A percentile compares a stretch with the other conserved stretches of the same genome.
Evolutionary conservation across 108 stramenopile species (phyloP).

Genomic region (Nannochloropsis gaditana): DNA sequence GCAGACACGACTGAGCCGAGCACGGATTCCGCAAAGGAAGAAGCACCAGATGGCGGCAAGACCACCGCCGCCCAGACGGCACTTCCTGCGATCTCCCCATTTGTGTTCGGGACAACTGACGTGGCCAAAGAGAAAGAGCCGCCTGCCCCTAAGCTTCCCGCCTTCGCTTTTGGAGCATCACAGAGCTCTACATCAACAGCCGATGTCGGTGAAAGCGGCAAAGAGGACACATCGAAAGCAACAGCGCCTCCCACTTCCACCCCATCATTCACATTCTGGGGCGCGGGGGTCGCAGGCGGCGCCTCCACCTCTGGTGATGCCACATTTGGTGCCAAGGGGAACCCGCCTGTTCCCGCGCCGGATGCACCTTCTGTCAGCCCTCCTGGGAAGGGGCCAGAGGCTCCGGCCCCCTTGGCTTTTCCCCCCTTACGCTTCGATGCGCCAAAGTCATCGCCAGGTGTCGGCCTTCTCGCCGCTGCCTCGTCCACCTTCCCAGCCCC

Average conservation of each 20-base stretch:
- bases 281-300: not conserved
- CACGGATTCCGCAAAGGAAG: not conserved
- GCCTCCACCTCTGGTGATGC: not conserved
- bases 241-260: not conserved
- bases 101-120: not conserved
- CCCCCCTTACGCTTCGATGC: not conserved
- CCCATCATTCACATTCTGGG: not conserved
- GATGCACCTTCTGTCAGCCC: not conserved
- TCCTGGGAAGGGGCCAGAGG: not conserved
- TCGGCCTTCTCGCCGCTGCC: not conserved
- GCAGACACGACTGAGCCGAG: not conserved
- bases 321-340: not conserved
- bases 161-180: not conserved
- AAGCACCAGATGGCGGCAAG: not conserved
- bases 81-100: not conserved
- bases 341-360: not conserved
- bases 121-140: not conserved
- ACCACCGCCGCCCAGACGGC: not conserved
- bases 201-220: not conserved
- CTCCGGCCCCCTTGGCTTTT: not conserved
- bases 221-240: not conserved
- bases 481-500: not conserved
- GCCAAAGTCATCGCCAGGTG: not conserved
- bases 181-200: not conserved
- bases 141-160: not conserved